Evolutionary conservation across 306 rosid species (phyloP).

Genomic region (Prunus dulcis): DNA sequence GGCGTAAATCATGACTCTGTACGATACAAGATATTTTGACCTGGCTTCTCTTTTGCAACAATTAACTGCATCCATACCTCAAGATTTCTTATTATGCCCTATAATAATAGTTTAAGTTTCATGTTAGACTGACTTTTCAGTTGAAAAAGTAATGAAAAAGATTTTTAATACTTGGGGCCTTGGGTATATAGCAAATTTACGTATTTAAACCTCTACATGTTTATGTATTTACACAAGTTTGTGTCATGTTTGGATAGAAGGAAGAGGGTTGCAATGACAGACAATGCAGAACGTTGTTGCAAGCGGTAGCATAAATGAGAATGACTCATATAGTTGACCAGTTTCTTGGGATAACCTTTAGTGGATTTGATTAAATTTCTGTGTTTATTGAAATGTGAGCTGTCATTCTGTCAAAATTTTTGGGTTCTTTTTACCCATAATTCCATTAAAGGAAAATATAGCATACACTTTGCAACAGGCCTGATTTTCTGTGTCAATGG

Average conservation of each 20-base stretch:
- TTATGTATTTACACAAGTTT: not conserved
- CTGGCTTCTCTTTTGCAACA: not conserved
- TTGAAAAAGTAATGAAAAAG: not conserved
- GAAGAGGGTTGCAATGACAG: no score
- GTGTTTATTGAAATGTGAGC: not conserved
- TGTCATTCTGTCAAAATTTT: not conserved
- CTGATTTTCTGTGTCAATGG: slow-evolving; percentile 18
- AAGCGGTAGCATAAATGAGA: not conserved
- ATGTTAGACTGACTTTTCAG: not conserved
- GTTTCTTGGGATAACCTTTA: not conserved
- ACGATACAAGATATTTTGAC: not conserved
- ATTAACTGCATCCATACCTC: not conserved
- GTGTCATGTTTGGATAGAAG: not conserved
- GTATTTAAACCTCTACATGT: not conserved
- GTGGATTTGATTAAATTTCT: not conserved
- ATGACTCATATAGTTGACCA: not conserved
- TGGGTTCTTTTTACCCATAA: not conserved
- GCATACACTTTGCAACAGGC: not conserved
- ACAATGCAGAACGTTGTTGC: not conserved
- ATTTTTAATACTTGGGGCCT: no score
- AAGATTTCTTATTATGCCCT: not conserved
- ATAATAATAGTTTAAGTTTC: not conserved
- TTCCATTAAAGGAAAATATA: not conserved
- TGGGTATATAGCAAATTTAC: no score
- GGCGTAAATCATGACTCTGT: not conserved